These are phyloP conservation scores for Ricinus communis DNA, from an alignment of 345 rosid species.

Conservation along the genomic window DNA sequence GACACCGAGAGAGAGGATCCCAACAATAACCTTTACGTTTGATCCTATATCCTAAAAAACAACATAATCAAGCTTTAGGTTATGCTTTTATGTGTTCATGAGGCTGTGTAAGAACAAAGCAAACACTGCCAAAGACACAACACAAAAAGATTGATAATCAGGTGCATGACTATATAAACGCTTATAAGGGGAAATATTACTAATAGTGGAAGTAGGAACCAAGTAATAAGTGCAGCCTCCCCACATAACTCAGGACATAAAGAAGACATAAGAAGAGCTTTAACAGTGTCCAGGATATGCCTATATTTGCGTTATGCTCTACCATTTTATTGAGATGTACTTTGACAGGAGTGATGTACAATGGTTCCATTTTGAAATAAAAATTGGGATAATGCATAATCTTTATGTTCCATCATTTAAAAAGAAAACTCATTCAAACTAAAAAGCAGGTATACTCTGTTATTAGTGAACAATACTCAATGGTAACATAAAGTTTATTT, in stretches of 20 bases:
- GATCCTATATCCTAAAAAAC: background rate
- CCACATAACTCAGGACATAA: background rate
- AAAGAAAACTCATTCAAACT: too few species aligned
- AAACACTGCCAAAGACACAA: background rate
- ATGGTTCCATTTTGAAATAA: background rate
- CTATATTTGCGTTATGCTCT: background rate
- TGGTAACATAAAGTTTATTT: too few species aligned
- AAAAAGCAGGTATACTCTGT: too few species aligned
- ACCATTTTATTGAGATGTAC: conserved; percentile 18
- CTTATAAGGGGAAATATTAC: background rate
- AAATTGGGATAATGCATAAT: background rate
- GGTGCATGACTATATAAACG: background rate
- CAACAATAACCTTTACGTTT: background rate
- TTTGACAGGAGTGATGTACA: background rate
- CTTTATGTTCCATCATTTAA: conserved; percentile 4
- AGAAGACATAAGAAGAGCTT: background rate
- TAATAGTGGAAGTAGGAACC: too few species aligned
- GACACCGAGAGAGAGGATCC: background rate
- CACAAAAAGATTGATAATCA: background rate
- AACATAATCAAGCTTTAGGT: background rate
- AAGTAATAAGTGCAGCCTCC: background rate
- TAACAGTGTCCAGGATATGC: conserved; percentile 5
- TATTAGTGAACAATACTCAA: too few species aligned
- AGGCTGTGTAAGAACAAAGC: background rate
- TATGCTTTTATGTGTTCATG: background rate